Evolutionary conservation across 441 rosid genomes (phyloP).

Genomic region (Capsella rubella): DNA sequence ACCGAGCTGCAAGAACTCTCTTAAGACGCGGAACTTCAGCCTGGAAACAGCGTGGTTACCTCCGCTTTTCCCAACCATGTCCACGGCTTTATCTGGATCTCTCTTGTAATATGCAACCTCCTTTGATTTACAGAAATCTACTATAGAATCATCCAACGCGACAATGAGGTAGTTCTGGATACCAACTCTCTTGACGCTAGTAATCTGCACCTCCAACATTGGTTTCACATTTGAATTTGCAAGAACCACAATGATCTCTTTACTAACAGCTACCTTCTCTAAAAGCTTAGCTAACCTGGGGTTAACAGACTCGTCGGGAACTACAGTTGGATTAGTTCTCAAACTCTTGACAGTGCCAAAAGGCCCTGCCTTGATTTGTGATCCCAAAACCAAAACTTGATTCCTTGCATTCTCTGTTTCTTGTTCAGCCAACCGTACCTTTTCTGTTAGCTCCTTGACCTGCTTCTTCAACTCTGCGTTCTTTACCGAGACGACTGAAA

Average conservation of each 20-base stretch:
- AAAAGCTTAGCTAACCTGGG: conserved; percentile 77
- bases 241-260: conserved; percentile 86
- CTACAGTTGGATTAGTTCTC: conserved; percentile 72
- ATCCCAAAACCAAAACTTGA: no score
- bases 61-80: conserved; percentile 67
- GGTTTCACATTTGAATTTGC: conserved; percentile 80
- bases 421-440: conserved; percentile 71
- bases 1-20: conserved; percentile 94
- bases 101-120: conserved; percentile 81
- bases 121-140: conserved; percentile 68
- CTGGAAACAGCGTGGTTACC: conserved; percentile 86
- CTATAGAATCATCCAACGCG: conserved; percentile 75
- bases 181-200: conserved; percentile 77
- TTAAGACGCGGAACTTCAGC: conserved; percentile 75
- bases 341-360: conserved; percentile 86
- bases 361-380: conserved; percentile 68
- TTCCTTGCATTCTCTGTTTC: conserved; percentile 53
- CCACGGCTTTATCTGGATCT: conserved; percentile 75
- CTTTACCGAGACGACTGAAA: conserved; percentile 64
- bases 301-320: conserved; percentile 77
- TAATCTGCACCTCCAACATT: conserved; percentile 77
- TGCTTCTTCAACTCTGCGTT: conserved; percentile 67
- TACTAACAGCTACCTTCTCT: conserved; percentile 63
- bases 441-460: conserved; percentile 64
- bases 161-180: conserved; percentile 77